Base-by-base conservation (phyloP, 2,329 filamentous ascomycete genomes). In the Penicillium sp. region DNA sequence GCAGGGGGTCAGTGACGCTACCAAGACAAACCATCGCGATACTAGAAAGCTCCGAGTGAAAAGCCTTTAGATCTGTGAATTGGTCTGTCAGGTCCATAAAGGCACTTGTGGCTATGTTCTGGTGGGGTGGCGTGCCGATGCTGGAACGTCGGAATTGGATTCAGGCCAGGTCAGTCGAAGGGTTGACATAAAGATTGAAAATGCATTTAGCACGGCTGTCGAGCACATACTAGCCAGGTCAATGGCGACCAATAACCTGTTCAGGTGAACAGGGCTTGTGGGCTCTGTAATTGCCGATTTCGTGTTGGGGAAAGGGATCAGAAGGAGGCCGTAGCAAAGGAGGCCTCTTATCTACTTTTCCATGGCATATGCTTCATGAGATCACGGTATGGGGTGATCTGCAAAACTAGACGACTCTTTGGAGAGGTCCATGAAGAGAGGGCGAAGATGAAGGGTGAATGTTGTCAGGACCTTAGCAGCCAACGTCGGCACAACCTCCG, bases 1-100 rank as follows among this genome's bases (percentile, higher is more conserved):
- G 58, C 29, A 40, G 50, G 8, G 59, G 51, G 23, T 43, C 16
- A 4, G 52, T 66, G 21, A 52, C 11, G 16, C 44, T 70, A 9
- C 66, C 69, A 1, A n/a, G 48, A 5, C 68, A 70, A 36, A 61
- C 56, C 6, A 42, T 60, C 29, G 56, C 56, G 4, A 57, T 69
- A 28, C 51, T 69, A 7, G 59, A 64, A 28, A 53, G 48, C 26
- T 52, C 48, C 26, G 61, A 57, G 33, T 58, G 26, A 58, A 56
- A 16, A 33, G 10, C n/a, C n/a, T 28, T n/a, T n/a, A n/a, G n/a
- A n/a, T n/a, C n/a, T n/a, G n/a, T n/a, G n/a, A n/a, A n/a, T n/a
- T n/a, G n/a, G n/a, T n/a, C n/a, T n/a, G n/a, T n/a, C n/a, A n/a
- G n/a, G n/a, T 29, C 28, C 28, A 29, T 36, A 36, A 11, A 11